Conservation (phyloP, 2,329 filamentous ascomycete species). For the Calonectria naviculata region DNA sequence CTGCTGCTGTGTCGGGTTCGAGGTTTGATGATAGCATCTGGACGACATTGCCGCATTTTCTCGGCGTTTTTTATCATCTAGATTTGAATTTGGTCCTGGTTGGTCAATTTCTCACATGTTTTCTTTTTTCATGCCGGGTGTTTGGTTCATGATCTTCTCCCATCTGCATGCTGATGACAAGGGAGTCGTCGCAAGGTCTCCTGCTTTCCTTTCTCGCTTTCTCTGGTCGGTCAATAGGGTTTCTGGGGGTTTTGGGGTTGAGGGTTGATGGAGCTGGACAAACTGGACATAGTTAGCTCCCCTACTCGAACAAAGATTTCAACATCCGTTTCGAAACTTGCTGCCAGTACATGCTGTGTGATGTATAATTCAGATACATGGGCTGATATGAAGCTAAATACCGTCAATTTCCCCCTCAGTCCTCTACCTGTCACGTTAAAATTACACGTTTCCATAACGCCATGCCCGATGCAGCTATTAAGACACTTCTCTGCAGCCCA, state of each 20-base stretch:
- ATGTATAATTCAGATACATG: constrained; percentile 20
- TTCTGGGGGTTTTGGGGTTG: constrained; percentile 21
- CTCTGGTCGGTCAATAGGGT: constrained; percentile 30
- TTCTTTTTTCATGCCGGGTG: constrained; percentile 16
- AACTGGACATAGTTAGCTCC: constrained; percentile 32
- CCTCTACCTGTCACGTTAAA: constrained; percentile 45
- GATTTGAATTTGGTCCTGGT: constrained; percentile 24
- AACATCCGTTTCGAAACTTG: constrained; percentile 4
- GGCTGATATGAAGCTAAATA: constrained; percentile 30
- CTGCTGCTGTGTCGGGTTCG: constrained; percentile 29
- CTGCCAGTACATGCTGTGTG: constrained; percentile 13
- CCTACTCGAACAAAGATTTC: constrained; percentile 25
- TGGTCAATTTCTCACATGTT: constrained; percentile 19
- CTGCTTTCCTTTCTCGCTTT: constrained; percentile 3
- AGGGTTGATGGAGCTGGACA: neutral
- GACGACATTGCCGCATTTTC: constrained; percentile 41
- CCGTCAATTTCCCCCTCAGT: constrained; percentile 36
- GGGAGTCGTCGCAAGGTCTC: constrained; percentile 13
- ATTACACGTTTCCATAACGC: constrained; percentile 52
- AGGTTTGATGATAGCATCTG: constrained; percentile 33
- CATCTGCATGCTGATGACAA: constrained; percentile 21
- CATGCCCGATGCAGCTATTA: constrained; percentile 51
- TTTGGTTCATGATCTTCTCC: constrained; percentile 16
- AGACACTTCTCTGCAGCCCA: constrained; percentile 41
- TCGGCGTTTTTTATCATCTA: constrained; percentile 38